Evolutionary conservation across 2,329 filamentous ascomycete species (phyloP).

Genomic region (Penicillium concentricum): DNA sequence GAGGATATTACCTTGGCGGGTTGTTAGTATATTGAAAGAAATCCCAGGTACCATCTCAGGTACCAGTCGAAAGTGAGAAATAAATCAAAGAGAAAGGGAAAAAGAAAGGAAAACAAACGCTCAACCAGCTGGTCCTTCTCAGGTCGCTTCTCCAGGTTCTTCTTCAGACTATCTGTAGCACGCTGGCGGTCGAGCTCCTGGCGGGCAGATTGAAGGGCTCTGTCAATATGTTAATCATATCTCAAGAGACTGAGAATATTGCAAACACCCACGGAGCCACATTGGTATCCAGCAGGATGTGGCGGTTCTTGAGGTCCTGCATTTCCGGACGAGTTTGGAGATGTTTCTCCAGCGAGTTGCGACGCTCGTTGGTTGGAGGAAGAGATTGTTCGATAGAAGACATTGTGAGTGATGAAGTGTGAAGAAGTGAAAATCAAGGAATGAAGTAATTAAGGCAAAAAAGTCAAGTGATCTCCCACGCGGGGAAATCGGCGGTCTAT

Average conservation of each 20-base stretch:
- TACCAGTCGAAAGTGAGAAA: background rate
- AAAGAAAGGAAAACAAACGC: slow-evolving; percentile 53
- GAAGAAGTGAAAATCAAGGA: background rate
- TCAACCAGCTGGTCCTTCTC: slow-evolving; percentile 76
- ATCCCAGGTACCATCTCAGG: background rate
- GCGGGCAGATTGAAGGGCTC: slow-evolving; percentile 61
- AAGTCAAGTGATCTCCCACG: slow-evolving; percentile 24
- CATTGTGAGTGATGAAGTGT: slow-evolving; percentile 11
- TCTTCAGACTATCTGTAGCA: slow-evolving; percentile 63
- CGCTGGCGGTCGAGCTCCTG: slow-evolving; percentile 65
- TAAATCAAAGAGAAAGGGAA: background rate
- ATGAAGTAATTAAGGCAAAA: background rate
- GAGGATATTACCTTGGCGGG: slow-evolving; percentile 73
- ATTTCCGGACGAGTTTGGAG: slow-evolving; percentile 66
- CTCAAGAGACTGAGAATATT: background rate
- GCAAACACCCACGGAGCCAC: slow-evolving; percentile 59
- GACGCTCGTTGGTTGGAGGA: slow-evolving; percentile 57
- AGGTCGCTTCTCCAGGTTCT: slow-evolving; percentile 61
- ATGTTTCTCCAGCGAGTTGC: slow-evolving; percentile 71
- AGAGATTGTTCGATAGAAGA: slow-evolving; percentile 53
- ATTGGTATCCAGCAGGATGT: slow-evolving; percentile 67
- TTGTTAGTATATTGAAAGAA: slow-evolving; percentile 5
- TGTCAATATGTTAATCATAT: slow-evolving; percentile 27
- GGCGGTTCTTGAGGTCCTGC: slow-evolving; percentile 65
- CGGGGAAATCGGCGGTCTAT: slow-evolving; percentile 16